A percentile compares a stretch with the other conserved stretches of the same genome.
Evolutionary conservation across 495 filamentous ascomycete species (phyloP).

Genomic region (Lepidopterella palustris): DNA sequence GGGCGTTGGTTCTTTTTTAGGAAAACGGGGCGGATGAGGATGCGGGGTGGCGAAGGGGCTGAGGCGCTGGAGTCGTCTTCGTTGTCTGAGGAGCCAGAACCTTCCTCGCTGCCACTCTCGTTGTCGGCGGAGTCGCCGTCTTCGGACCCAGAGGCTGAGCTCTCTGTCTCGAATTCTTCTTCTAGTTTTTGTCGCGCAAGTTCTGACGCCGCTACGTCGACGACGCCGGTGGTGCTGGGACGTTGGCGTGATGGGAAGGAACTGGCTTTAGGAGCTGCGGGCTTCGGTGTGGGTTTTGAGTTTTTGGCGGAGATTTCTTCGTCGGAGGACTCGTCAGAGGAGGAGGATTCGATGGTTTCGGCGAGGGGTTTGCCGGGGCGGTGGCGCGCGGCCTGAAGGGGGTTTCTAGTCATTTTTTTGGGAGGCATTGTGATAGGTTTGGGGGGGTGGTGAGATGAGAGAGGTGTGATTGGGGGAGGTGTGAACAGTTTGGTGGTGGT

Average conservation of each 20-base stretch:
- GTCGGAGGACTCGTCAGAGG: slow-evolving; percentile 53
- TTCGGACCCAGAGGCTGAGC: slow-evolving; percentile 23
- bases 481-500: background rate
- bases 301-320: slow-evolving; percentile 51
- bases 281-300: slow-evolving; percentile 29
- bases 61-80: slow-evolving; percentile 53
- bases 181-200: slow-evolving; percentile 41
- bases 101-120: slow-evolving; percentile 32
- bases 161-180: slow-evolving; percentile 35
- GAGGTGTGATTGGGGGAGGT: background rate
- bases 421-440: slow-evolving; percentile 59
- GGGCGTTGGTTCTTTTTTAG: slow-evolving; percentile 74
- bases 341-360: slow-evolving; percentile 58
- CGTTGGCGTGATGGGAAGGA: slow-evolving; percentile 25
- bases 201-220: slow-evolving; percentile 27
- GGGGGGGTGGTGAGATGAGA: background rate
- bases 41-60: slow-evolving; percentile 40
- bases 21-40: slow-evolving; percentile 84
- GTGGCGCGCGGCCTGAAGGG: slow-evolving; percentile 71
- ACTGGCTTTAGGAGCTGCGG: slow-evolving; percentile 19
- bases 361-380: slow-evolving; percentile 75
- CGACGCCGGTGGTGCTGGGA: slow-evolving; percentile 16
- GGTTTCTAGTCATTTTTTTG: slow-evolving; percentile 94
- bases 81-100: slow-evolving; percentile 57
- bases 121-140: slow-evolving; percentile 36